Evolutionary conservation across 108 stramenopile genomes (phyloP).

Genomic region (Stephanodiscus triporus): DNA sequence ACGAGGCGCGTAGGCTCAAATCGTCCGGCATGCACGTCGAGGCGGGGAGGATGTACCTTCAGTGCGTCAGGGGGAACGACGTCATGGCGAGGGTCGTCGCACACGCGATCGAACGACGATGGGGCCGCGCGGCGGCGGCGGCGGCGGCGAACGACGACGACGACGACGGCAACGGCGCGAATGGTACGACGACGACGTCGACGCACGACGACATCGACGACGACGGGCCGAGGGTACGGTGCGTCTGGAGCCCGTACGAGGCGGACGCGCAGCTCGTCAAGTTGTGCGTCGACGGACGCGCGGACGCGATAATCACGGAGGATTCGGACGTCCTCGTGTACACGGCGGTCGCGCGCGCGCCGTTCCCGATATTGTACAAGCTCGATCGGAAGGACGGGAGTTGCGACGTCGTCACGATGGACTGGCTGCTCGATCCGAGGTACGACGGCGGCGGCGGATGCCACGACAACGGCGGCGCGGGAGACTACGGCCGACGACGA

Average conservation of each 20-base stretch:
- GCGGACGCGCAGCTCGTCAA: constrained; percentile 96
- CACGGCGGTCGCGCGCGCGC: constrained; percentile 54
- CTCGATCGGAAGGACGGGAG: constrained; percentile 69
- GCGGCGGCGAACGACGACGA: no score
- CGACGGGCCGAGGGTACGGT: no score
- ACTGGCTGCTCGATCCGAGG: constrained; percentile 64
- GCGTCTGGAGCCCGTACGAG: constrained; percentile 94
- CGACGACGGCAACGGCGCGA: not conserved
- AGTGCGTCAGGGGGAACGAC: constrained; percentile 68
- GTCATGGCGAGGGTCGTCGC: constrained; percentile 66
- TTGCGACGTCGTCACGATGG: constrained; percentile 83
- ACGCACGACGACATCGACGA: constrained; percentile 13
- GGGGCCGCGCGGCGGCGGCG: no score
- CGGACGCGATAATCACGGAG: constrained; percentile 93
- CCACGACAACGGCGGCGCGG: not conserved
- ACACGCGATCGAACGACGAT: constrained; percentile 24
- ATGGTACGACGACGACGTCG: not conserved
- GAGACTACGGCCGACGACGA: not conserved
- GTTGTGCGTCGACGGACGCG: constrained; percentile 72
- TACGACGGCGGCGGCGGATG: constrained; percentile 15
- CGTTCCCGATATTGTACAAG: constrained; percentile 85
- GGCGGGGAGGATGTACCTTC: constrained; percentile 73
- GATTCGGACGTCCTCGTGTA: constrained; percentile 89
- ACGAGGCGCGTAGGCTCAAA: constrained; percentile 62
- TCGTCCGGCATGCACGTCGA: constrained; percentile 48